phyloP scores from a whole-genome alignment of 2,329 filamentous ascomycete species.

The Fusarium armeniacum region DNA sequence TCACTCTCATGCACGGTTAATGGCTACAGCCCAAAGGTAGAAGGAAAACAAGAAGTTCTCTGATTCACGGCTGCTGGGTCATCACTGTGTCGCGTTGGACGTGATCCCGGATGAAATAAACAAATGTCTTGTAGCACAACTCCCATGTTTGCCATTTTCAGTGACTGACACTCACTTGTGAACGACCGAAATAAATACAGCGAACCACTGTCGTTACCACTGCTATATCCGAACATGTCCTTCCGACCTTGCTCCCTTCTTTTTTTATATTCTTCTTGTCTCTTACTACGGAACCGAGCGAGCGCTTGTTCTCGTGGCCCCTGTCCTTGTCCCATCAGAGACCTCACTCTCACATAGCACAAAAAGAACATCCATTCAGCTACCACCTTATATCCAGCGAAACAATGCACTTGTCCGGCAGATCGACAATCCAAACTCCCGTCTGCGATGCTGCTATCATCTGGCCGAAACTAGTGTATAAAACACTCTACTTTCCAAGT shows the following conservation, averaged over 20 bases:
- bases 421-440: slow-evolving; percentile 2
- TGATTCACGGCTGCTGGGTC: neutral
- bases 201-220: slow-evolving; percentile 13
- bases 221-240: slow-evolving; percentile 12
- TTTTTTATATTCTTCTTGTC: slow-evolving; percentile 3
- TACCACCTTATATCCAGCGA: slow-evolving; percentile 27
- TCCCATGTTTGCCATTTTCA: slow-evolving; percentile 27
- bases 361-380: slow-evolving; percentile 20
- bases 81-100: slow-evolving; percentile 19
- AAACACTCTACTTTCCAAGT: slow-evolving; percentile 6
- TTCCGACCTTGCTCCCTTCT: slow-evolving; percentile 15
- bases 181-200: slow-evolving; percentile 7
- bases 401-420: slow-evolving; percentile 23
- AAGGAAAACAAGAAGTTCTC: neutral
- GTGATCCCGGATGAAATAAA: slow-evolving; percentile 23
- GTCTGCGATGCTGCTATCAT: slow-evolving; percentile 8
- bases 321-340: slow-evolving; percentile 7
- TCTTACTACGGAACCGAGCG: slow-evolving; percentile 8
- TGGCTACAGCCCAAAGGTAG: neutral
- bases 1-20: slow-evolving; percentile 30
- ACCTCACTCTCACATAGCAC: slow-evolving; percentile 17
- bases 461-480: slow-evolving; percentile 9
- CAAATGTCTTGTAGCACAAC: slow-evolving; percentile 26
- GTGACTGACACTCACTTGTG: slow-evolving; percentile 26
- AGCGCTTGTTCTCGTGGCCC: slow-evolving; percentile 20